These are phyloP conservation scores for Starmerella gropengiesseri DNA, from an alignment of 805 yeast genomes.

Conservation along the genomic window DNA sequence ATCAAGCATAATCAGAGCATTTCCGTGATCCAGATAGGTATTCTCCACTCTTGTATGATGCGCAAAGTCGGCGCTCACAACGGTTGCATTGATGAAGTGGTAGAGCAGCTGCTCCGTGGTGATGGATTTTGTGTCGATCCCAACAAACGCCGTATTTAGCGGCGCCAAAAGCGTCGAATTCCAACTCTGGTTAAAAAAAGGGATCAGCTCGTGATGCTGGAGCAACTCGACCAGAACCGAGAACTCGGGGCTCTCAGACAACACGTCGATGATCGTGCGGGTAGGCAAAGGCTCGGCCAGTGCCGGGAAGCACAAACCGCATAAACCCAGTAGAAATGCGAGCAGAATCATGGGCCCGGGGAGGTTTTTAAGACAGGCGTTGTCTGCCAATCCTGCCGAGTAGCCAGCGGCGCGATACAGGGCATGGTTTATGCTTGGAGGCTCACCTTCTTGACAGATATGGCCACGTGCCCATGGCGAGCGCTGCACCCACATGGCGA, in stretches of 20 bases:
- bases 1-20: slow-evolving; percentile 16
- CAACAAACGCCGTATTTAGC: slow-evolving; percentile 60
- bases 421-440: too few relatives aligned
- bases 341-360: too few relatives aligned
- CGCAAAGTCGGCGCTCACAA: slow-evolving; percentile 11
- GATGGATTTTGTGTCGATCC: slow-evolving; percentile 15
- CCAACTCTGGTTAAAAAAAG: slow-evolving; percentile 44
- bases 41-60: slow-evolving; percentile 6
- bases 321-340: too few relatives aligned
- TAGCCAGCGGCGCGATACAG: too few relatives aligned
- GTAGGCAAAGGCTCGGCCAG: slow-evolving; percentile 20
- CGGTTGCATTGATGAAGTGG: slow-evolving; percentile 29
- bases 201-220: slow-evolving; percentile 54
- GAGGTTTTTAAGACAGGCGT: too few relatives aligned
- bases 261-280: slow-evolving; percentile 44
- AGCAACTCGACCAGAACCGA: slow-evolving; percentile 49
- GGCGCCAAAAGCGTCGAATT: slow-evolving; percentile 73
- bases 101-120: slow-evolving; percentile 23
- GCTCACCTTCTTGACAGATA: too few relatives aligned
- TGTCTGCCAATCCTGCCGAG: too few relatives aligned
- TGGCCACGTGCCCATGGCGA: too few relatives aligned
- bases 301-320: slow-evolving; percentile 8
- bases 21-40: slow-evolving; percentile 18
- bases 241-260: slow-evolving; percentile 58
- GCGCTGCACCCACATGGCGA: too few relatives aligned